A percentile compares a stretch with the other conserved stretches of the same genome.
phyloP scores from a whole-genome alignment of 176 grass and related monocot genomes.

The Musa acuminata region DNA sequence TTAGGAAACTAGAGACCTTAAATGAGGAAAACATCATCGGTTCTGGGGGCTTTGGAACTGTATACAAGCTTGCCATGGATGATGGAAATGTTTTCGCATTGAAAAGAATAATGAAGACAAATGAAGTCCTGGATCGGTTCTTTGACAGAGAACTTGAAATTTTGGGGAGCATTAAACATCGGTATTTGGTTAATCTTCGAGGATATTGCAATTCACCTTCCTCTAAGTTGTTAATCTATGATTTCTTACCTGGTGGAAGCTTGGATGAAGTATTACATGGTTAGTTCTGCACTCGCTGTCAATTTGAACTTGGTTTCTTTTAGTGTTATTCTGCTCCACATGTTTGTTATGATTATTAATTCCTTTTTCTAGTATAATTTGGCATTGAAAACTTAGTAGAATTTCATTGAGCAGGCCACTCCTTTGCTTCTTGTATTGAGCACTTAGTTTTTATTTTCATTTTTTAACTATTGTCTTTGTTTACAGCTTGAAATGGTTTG shows the following conservation, averaged over 20 bases:
- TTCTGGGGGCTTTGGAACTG: constrained; percentile 84
- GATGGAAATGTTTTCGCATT: constrained; percentile 85
- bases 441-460: not conserved
- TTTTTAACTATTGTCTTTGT: not conserved
- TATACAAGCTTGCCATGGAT: constrained; percentile 96
- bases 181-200: constrained; percentile 94
- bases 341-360: not conserved
- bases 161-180: constrained; percentile 96
- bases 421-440: not conserved
- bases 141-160: constrained; percentile 99
- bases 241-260: constrained; percentile 90
- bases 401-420: not conserved
- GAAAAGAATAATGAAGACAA: constrained; percentile 98
- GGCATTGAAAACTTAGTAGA: not conserved
- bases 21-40: constrained; percentile 83
- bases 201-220: constrained; percentile 98
- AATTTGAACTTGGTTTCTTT: not conserved
- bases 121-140: constrained; percentile 73
- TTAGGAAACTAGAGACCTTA: constrained; percentile 77
- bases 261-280: constrained; percentile 94
- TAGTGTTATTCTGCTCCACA: not conserved
- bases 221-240: constrained; percentile 92
- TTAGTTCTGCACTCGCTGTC: constrained; percentile 23
- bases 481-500: not conserved
- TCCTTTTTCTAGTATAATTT: not conserved